Conservation (phyloP, 2,329 filamentous ascomycete genomes). For the Diaporthe citrichinensis region DNA sequence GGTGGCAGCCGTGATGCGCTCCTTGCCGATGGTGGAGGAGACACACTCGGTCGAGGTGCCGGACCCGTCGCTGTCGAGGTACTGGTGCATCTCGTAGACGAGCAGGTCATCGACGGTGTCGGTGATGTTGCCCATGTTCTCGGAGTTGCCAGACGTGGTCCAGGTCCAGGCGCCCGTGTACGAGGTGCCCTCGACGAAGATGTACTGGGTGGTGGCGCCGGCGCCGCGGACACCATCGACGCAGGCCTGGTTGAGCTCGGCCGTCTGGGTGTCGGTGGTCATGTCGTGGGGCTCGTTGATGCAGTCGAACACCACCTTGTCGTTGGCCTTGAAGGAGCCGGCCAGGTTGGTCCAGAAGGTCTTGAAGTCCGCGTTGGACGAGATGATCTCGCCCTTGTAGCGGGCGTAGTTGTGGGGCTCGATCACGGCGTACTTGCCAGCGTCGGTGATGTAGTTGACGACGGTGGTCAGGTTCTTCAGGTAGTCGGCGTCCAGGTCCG, state of each 20-base stretch:
- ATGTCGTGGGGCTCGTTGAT: slow-evolving; percentile 78
- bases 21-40: slow-evolving; percentile 61
- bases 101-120: slow-evolving; percentile 64
- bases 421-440: slow-evolving; percentile 49
- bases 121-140: slow-evolving; percentile 58
- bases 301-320: slow-evolving; percentile 73
- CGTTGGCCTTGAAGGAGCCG: slow-evolving; percentile 65
- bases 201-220: slow-evolving; percentile 69
- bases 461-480: slow-evolving; percentile 54
- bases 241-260: slow-evolving; percentile 74
- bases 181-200: slow-evolving; percentile 70
- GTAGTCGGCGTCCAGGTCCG: slow-evolving; percentile 55
- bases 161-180: slow-evolving; percentile 66
- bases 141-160: slow-evolving; percentile 57
- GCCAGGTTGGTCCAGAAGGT: slow-evolving; percentile 72
- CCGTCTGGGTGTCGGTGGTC: slow-evolving; percentile 68
- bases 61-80: slow-evolving; percentile 68
- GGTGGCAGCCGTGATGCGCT: slow-evolving; percentile 64
- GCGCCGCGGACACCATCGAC: slow-evolving; percentile 73
- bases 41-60: slow-evolving; percentile 64
- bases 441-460: slow-evolving; percentile 51
- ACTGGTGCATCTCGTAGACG: slow-evolving; percentile 73
- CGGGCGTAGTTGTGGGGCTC: slow-evolving; percentile 76
- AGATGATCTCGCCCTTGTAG: slow-evolving; percentile 68
- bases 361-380: slow-evolving; percentile 65